phyloP scores from a whole-genome alignment of 2,329 filamentous ascomycete species.

The Elsinoe necatrix region DNA sequence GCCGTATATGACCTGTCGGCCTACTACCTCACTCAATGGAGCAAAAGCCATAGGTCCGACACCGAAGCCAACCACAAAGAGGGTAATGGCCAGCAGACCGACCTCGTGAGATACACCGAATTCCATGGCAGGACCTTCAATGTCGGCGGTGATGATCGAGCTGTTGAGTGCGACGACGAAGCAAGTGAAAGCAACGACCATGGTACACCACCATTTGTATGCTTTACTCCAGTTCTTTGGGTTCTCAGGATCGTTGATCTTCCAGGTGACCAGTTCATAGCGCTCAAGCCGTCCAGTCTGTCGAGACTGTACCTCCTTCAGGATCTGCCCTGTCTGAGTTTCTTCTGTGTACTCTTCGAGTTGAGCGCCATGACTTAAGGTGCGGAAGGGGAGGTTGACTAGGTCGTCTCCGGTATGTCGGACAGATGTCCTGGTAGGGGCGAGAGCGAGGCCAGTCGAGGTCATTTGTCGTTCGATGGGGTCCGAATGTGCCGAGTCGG shows the following conservation, averaged over 20 bases:
- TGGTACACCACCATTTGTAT: conserved; percentile 52
- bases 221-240: conserved; percentile 38
- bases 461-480: background rate
- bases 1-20: conserved; percentile 62
- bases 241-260: conserved; percentile 43
- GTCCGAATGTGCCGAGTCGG: background rate
- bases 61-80: conserved; percentile 78
- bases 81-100: conserved; percentile 59
- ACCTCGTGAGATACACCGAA: conserved; percentile 67
- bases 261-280: conserved; percentile 63
- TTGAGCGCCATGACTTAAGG: conserved; percentile 19
- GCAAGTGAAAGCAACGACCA: conserved; percentile 61
- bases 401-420: conserved; percentile 15
- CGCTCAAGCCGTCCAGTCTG: conserved; percentile 20
- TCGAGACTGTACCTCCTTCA: conserved; percentile 23
- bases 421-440: background rate
- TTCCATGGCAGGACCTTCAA: conserved; percentile 53
- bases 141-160: conserved; percentile 69
- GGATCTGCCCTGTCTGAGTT: conserved; percentile 18
- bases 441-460: background rate
- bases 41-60: conserved; percentile 70
- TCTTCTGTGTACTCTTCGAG: conserved; percentile 26
- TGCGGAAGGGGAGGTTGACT: conserved; percentile 21
- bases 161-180: conserved; percentile 47
- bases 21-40: conserved; percentile 66